Evolutionary conservation across 225 moss, liverwort and hornwort genomes (phyloP).

Genomic region (Marchantia polymorpha): DNA sequence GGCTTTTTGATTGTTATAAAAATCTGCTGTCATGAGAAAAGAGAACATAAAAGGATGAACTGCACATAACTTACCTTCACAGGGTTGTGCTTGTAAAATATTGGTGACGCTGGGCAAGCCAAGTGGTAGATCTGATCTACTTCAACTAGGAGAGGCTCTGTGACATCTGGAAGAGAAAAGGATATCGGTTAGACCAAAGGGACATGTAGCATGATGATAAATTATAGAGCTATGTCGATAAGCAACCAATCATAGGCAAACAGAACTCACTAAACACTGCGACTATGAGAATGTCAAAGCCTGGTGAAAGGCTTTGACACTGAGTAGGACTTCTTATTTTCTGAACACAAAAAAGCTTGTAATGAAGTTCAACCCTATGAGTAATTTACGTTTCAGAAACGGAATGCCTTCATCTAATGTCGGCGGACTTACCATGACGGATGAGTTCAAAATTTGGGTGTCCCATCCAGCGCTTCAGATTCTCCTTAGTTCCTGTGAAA

Average conservation of each 20-base stretch:
- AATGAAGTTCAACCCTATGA: neutral
- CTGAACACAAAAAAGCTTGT: neutral
- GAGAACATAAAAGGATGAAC: neutral
- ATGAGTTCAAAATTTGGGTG: conserved; percentile 91
- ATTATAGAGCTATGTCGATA: neutral
- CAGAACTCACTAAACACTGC: neutral
- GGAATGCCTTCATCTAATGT: neutral
- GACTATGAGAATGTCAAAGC: neutral
- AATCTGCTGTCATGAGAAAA: neutral
- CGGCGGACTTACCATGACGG: conserved; percentile 56
- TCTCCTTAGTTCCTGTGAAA: conserved; percentile 92
- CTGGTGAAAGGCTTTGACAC: neutral
- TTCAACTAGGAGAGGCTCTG: conserved; percentile 77
- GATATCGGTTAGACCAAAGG: neutral
- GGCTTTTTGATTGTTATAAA: neutral
- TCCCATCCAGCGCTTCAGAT: conserved; percentile 82
- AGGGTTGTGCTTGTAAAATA: conserved; percentile 98
- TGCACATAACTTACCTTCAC: conserved; percentile 58
- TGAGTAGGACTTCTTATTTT: neutral
- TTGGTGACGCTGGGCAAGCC: conserved; percentile 96
- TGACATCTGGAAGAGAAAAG: conserved; percentile 60
- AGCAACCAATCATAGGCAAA: neutral
- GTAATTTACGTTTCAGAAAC: neutral
- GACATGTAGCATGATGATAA: neutral
- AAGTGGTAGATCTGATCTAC: conserved; percentile 97